Evolutionary conservation across 108 stramenopile genomes (phyloP), one percentile per base, ranked within the genome.

Genomic region (Skeletonema menzelii): DNA sequence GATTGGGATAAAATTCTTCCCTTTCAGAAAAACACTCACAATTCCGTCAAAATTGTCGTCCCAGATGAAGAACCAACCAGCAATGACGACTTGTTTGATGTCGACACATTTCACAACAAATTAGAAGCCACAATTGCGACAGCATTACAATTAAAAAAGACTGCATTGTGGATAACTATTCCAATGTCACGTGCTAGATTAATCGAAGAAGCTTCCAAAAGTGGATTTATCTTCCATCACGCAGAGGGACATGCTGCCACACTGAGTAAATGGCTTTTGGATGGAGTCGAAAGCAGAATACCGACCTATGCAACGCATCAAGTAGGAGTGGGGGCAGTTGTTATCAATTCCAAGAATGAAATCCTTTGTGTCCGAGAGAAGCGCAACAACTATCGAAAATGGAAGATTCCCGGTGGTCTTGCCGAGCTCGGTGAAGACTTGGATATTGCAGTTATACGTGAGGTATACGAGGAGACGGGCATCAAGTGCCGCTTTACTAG

Each of bases 401-500:
- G 95, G 95, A 95, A 95, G 67, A 80, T 95, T 6, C 96, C 96
- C 0, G 91, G 91, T 8, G 96, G 96, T 2, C 70, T 94, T 24
- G 68, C 84, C 0, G 95, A 97, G 26, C 58, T 91, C 42, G 95
- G 93, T 6, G 96, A 97, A 75, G 58, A 79, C n/a, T 73, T 97
- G 27, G 80, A 84, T 56, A 82, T 84, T 8, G 95, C 91, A 2
- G 95, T 85, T 5, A 60, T 78, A 38, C 75, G 96, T 19, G 96
- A 97, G 78, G 95, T 95, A 2, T 63, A 79, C 67, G 96, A 97
- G 77, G 96, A 97, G 67, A 97, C 96, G 8, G 96, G 96, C 10
- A 87, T 97, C 37, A 55, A 49, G 14, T 79, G 85, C 27, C 70
- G 63, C 0, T 95, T 90, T 66, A 65, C 69, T 6, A 85, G 80